Evolutionary conservation across 805 yeast genomes (phyloP), one percentile per base, ranked within the genome.

Genomic region (Starmerella sp.): DNA sequence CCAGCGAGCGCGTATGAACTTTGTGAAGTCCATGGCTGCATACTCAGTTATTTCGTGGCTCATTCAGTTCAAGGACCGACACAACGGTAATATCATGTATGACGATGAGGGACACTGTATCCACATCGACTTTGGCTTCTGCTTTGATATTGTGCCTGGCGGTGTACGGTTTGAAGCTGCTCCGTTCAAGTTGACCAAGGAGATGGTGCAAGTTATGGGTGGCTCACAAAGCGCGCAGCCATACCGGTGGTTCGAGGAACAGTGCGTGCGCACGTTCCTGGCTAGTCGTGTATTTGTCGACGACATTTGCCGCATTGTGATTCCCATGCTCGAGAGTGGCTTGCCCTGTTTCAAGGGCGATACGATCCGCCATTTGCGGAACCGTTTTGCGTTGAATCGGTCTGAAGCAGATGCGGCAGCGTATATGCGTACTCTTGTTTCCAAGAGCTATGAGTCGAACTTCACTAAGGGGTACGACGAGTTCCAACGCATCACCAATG

Each of bases 81-180:
- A 91, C 67, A 91, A 91, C 66, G 98, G 98, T 65, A 93, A 93
- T 68, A 90, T 93, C 56, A 91, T 93, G 98, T 74, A 91, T 41
- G 98, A 93, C 66, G 82, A 84, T 56, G 95, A 91, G 57, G 98
- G 99, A 5, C 96, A 93, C 67, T 80, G 95, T 58, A 73, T 95
- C 59, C 99, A 93, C 70, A 87, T 95, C 69, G 99, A 93, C 72
- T 93, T 93, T 73, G 99, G 99, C 3, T 93, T 93, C 77, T 90
- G 96, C 65, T 95, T 93, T 68, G 99, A 93, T 72, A 93, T 93
- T 69, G 97, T 87, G 36, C 99, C 99, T 9, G 99, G 99, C 61
- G 98, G 98, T 37, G 97, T 93, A 49, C 87, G 83, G 65, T 95
- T 93, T 67, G 99, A 93, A 65, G 95, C 88, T n/a, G 96, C 95